Conservation (phyloP, 129 eudicot species). For the Lactuca saligna region DNA sequence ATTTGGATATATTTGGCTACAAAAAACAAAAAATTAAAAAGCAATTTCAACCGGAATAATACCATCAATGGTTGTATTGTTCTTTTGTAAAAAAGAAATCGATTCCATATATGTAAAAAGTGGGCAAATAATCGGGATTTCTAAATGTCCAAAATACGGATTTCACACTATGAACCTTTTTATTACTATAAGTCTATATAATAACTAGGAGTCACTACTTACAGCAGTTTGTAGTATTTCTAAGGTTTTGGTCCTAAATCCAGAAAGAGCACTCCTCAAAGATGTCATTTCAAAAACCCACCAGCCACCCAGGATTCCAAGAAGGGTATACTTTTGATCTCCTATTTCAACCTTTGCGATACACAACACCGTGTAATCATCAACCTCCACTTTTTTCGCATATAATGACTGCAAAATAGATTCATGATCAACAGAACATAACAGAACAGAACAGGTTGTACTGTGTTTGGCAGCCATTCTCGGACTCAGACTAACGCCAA, state of each 20-base stretch:
- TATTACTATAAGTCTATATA: not conserved
- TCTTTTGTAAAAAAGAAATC: not conserved
- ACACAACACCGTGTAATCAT: conserved; percentile 52
- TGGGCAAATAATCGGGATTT: not conserved
- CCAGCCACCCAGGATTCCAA: conserved; percentile 73
- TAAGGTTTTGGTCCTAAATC: conserved; percentile 23
- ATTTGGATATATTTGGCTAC: too few relatives aligned
- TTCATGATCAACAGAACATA: not conserved
- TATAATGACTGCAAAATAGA: conserved; percentile 46
- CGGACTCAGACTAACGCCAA: not conserved
- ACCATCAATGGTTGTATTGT: not conserved
- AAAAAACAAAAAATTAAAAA: too few relatives aligned
- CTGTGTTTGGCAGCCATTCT: not conserved
- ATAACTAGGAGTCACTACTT: conserved; percentile 24
- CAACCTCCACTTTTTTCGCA: conserved; percentile 57
- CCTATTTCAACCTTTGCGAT: conserved; percentile 53
- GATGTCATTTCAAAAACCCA: conserved; percentile 54
- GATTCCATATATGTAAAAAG: not conserved
- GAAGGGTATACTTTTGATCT: conserved; percentile 45
- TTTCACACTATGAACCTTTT: not conserved
- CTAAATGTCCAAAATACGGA: not conserved
- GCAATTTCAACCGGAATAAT: not conserved
- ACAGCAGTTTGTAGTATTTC: conserved; percentile 34
- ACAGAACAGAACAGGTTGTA: not conserved
- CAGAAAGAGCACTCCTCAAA: conserved; percentile 31